Evolutionary conservation across 2,329 filamentous ascomycete genomes (phyloP).

Genomic region (Penicillium sp.): DNA sequence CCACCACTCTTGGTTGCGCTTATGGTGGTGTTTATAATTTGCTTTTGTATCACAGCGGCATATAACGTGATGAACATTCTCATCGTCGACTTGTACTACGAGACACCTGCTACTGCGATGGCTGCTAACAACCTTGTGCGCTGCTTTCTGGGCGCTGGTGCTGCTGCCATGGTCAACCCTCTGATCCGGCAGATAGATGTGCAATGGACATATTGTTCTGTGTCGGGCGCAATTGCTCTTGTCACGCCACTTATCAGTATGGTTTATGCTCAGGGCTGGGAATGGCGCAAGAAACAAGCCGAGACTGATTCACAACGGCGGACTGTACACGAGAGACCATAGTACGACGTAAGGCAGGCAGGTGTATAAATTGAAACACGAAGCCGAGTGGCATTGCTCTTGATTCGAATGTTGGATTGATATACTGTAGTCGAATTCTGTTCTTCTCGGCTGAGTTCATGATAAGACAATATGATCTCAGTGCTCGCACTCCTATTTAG

Average conservation of each 20-base stretch:
- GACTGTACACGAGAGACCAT: not conserved
- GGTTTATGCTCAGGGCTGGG: constrained; percentile 17
- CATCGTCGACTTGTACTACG: constrained; percentile 37
- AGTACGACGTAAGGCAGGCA: not conserved
- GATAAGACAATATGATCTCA: not conserved
- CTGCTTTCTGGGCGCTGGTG: constrained; percentile 26
- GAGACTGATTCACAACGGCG: not conserved
- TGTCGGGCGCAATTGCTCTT: constrained; percentile 7
- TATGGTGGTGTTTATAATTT: constrained; percentile 27
- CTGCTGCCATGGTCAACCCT: constrained; percentile 21
- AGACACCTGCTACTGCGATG: constrained; percentile 26
- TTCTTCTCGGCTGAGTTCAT: not conserved
- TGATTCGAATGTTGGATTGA: not conserved
- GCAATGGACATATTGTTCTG: constrained; percentile 14
- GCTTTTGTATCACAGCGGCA: constrained; percentile 32
- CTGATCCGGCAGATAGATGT: constrained; percentile 14
- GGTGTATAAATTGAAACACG: not conserved
- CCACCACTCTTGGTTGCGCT: constrained; percentile 23
- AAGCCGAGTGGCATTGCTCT: not conserved
- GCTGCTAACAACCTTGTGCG: constrained; percentile 30
- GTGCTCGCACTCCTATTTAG: not conserved
- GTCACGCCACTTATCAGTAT: constrained; percentile 13
- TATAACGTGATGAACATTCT: constrained; percentile 41
- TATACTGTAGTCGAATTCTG: not conserved
- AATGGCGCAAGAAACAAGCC: constrained; percentile 13